Conservation (phyloP, 768 basidiomycete genomes). For the Hypholoma sublateritium region DNA sequence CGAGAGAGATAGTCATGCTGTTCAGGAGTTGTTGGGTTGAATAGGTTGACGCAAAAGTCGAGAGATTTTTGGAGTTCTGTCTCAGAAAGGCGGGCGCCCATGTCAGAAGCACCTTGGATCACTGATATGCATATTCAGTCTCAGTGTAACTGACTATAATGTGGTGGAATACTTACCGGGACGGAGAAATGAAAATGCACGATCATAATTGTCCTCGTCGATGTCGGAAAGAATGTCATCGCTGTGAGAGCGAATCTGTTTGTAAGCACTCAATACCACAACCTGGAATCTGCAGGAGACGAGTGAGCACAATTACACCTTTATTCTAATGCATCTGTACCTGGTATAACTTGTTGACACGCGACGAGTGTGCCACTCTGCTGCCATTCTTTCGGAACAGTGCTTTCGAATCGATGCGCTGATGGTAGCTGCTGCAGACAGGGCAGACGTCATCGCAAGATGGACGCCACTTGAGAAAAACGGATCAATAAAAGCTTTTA, state of each 20-base stretch:
- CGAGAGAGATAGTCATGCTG: slow-evolving; percentile 45
- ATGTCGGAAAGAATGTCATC: slow-evolving; percentile 59
- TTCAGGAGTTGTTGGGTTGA: slow-evolving; percentile 67
- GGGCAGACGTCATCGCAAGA: slow-evolving; percentile 59
- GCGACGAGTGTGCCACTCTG: slow-evolving; percentile 54
- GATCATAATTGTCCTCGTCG: slow-evolving; percentile 69
- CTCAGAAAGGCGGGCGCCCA: slow-evolving; percentile 71
- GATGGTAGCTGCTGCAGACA: slow-evolving; percentile 57
- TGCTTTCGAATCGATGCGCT: slow-evolving; percentile 54
- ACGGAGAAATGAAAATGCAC: slow-evolving; percentile 61
- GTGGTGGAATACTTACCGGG: slow-evolving; percentile 42
- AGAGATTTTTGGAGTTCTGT: slow-evolving; percentile 72
- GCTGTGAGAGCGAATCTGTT: slow-evolving; percentile 64
- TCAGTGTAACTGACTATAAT: background rate
- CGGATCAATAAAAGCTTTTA: slow-evolving; percentile 60
- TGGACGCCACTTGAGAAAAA: slow-evolving; percentile 70
- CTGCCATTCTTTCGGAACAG: slow-evolving; percentile 45
- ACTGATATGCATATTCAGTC: slow-evolving; percentile 38
- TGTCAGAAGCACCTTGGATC: slow-evolving; percentile 78
- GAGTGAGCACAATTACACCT: slow-evolving; percentile 2
- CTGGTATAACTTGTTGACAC: slow-evolving; percentile 60
- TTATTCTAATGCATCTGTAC: slow-evolving; percentile 23
- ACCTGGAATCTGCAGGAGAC: slow-evolving; percentile 52
- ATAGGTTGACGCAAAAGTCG: slow-evolving; percentile 75
- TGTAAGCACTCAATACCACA: slow-evolving; percentile 72